These are phyloP conservation scores for Discostella stelligeroides DNA, from an alignment of 108 stramenopile species.

Conservation along the genomic window DNA sequence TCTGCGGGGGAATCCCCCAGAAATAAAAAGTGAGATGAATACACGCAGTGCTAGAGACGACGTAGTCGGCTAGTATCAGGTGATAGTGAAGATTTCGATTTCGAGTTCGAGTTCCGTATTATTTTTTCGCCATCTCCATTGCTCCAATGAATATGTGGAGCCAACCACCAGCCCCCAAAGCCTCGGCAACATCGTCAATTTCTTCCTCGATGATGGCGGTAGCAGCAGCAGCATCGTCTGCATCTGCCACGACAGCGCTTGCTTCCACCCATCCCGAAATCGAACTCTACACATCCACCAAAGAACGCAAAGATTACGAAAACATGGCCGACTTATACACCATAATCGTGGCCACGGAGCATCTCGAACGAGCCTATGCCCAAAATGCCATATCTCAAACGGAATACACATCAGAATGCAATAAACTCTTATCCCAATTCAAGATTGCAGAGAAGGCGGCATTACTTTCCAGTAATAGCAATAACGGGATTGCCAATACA, in stretches of 20 bases:
- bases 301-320: slow-evolving; percentile 79
- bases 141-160: too few relatives aligned
- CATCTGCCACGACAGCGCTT: slow-evolving; percentile 15
- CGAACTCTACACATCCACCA: slow-evolving; percentile 64
- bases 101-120: too few relatives aligned
- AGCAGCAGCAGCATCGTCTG: too few relatives aligned
- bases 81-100: too few relatives aligned
- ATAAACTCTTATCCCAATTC: slow-evolving; percentile 95
- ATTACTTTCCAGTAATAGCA: background rate
- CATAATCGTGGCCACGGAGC: slow-evolving; percentile 96
- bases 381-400: slow-evolving; percentile 84
- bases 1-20: too few relatives aligned
- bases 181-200: too few relatives aligned
- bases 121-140: too few relatives aligned
- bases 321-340: slow-evolving; percentile 93
- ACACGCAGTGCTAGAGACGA: too few relatives aligned
- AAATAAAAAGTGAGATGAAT: too few relatives aligned
- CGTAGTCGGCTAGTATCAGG: too few relatives aligned
- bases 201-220: too few relatives aligned
- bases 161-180: too few relatives aligned
- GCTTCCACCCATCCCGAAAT: slow-evolving; percentile 48
- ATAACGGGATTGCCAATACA: slow-evolving; percentile 24
- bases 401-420: slow-evolving; percentile 92
- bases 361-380: slow-evolving; percentile 95
- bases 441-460: slow-evolving; percentile 88